Conservation (phyloP, 148 eudicot species). For the Selenicereus undatus region DNA sequence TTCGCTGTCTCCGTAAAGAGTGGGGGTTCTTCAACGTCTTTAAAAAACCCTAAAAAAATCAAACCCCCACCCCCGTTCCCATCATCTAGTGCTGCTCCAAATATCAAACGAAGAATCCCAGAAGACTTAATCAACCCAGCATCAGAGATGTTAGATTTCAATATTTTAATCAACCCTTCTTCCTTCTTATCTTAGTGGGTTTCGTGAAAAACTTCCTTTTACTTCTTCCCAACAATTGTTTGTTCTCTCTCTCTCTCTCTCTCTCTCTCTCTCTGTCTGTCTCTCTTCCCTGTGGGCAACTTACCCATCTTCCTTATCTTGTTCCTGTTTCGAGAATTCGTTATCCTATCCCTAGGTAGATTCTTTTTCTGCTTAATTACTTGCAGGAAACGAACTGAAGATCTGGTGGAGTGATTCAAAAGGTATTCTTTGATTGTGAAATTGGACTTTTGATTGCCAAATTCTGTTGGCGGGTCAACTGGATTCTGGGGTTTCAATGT, state of each 20-base stretch:
- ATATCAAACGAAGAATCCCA: conserved; percentile 14
- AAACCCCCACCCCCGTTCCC: too few relatives aligned
- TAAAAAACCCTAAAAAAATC: not conserved
- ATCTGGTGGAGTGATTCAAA: conserved; percentile 3
- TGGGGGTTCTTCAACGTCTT: conserved; percentile 12
- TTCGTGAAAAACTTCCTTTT: conserved; percentile 26
- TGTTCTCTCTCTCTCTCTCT: not conserved
- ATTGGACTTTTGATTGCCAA: conserved; percentile 12
- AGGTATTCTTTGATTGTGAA: conserved; percentile 9
- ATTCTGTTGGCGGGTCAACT: conserved; percentile 19
- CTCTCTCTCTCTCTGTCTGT: not conserved
- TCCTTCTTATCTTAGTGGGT: not conserved
- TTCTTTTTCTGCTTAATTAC: not conserved
- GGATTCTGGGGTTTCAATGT: conserved; percentile 14
- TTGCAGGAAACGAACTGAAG: conserved; percentile 18
- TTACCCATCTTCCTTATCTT: not conserved
- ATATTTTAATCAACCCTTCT: not conserved
- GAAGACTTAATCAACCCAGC: conserved; percentile 21
- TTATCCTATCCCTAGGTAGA: not conserved
- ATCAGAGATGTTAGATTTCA: not conserved
- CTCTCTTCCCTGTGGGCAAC: conserved; percentile 9
- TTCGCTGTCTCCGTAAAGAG: conserved; percentile 10
- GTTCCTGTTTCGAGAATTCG: conserved; percentile 1
- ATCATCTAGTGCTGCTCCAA: not conserved
- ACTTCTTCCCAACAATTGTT: conserved; percentile 5